Percentiles rank a stretch among this genome's conserved stretches.
Evolutionary conservation across 768 basidiomycete species (phyloP).

Genomic region (Royoungia palumana): DNA sequence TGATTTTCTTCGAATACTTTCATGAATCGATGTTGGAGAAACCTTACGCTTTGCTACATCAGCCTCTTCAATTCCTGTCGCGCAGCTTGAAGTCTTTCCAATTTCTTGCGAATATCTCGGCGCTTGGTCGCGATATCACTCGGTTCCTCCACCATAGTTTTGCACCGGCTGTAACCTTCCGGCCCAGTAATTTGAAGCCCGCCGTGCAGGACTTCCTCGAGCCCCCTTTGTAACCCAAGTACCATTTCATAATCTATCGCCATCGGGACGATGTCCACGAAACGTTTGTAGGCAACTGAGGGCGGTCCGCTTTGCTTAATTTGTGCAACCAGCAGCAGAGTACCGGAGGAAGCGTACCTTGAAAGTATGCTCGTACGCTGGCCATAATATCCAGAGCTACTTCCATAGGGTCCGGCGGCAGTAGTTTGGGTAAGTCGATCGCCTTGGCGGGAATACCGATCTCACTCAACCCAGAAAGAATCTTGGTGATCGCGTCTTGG

Average conservation of each 20-base stretch:
- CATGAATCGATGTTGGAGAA: no score
- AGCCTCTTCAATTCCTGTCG: conserved; percentile 35
- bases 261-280: conserved; percentile 41
- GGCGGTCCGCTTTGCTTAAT: not conserved
- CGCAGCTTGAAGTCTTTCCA: conserved; percentile 48
- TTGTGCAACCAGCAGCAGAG: no score
- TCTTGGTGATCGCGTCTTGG: conserved; percentile 27
- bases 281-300: conserved; percentile 48
- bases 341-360: conserved; percentile 43
- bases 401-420: conserved; percentile 51
- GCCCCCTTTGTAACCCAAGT: conserved; percentile 44
- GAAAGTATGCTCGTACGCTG: conserved; percentile 68
- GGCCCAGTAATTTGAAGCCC: conserved; percentile 52
- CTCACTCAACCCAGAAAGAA: conserved; percentile 15
- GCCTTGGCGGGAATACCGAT: conserved; percentile 34
- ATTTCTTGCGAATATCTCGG: conserved; percentile 48
- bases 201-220: conserved; percentile 44
- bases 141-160: conserved; percentile 50
- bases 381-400: conserved; percentile 66
- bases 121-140: conserved; percentile 42
- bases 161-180: conserved; percentile 46
- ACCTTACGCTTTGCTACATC: conserved; percentile 7
- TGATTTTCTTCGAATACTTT: no score
- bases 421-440: conserved; percentile 46
- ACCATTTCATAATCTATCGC: conserved; percentile 40